These are phyloP conservation scores for Nicotiana paniculata DNA, from an alignment of 257 asterid species.

Conservation along the genomic window DNA sequence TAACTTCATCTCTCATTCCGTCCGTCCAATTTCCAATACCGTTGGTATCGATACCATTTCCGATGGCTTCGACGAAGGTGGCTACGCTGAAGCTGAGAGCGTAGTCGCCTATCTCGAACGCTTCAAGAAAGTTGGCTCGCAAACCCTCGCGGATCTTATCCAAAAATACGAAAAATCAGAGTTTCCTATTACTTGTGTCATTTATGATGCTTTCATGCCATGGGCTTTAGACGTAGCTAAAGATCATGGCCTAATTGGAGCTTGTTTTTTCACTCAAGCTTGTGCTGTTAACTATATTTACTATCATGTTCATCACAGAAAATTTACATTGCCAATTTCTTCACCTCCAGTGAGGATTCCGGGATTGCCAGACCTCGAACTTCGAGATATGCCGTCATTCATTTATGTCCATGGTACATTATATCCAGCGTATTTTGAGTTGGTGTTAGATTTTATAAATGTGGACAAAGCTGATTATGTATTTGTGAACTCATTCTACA, in stretches of 20 bases:
- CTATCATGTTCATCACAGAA: conserved; percentile 42
- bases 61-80: conserved; percentile 68
- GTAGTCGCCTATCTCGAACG: conserved; percentile 30
- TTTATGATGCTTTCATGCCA: conserved; percentile 66
- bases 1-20: conserved; percentile 42
- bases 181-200: conserved; percentile 41
- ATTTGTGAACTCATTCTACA: conserved; percentile 57
- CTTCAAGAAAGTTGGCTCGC: conserved; percentile 31
- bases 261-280: conserved; percentile 69
- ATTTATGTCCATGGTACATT: conserved; percentile 44
- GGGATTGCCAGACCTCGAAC: conserved; percentile 52
- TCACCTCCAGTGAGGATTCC: conserved; percentile 45
- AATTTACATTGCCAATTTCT: conserved; percentile 37
- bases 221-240: conserved; percentile 66
- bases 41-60: conserved; percentile 47
- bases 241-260: conserved; percentile 23
- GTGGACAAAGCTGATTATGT: conserved; percentile 66
- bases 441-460: conserved; percentile 40
- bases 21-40: conserved; percentile 23
- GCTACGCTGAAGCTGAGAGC: conserved; percentile 34
- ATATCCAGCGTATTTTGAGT: conserved; percentile 58
- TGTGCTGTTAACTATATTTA: conserved; percentile 59
- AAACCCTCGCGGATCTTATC: conserved; percentile 39
- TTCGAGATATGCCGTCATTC: conserved; percentile 61
- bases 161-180: conserved; percentile 11